These are phyloP conservation scores for Xylaria grammica DNA, from an alignment of 495 filamentous ascomycete species.

Conservation along the genomic window DNA sequence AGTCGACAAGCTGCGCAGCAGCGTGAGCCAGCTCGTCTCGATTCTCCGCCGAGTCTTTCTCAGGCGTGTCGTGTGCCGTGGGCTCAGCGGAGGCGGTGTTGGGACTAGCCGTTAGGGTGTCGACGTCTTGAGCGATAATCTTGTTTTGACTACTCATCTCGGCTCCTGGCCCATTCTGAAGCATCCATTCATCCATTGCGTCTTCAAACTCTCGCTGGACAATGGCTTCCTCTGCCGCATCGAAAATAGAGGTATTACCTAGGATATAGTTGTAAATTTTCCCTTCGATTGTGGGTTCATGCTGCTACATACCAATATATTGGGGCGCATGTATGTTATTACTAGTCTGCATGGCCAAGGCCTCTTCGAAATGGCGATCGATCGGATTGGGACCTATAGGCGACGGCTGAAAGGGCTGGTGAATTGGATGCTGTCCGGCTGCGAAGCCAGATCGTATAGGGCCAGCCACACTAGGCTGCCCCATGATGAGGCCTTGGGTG, in stretches of 20 bases:
- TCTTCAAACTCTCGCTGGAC: slow-evolving; percentile 15
- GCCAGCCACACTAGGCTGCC: background rate
- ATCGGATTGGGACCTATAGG: background rate
- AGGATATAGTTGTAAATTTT: background rate
- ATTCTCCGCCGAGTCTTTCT: slow-evolving; percentile 4
- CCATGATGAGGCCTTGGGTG: background rate
- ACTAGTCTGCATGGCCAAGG: background rate
- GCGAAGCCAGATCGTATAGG: background rate
- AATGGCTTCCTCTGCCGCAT: slow-evolving; percentile 1
- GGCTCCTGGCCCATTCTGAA: slow-evolving; percentile 6
- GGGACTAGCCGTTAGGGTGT: background rate
- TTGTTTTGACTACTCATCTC: background rate
- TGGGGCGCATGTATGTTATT: background rate
- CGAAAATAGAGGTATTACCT: background rate
- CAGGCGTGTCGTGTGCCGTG: background rate
- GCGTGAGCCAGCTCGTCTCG: slow-evolving; percentile 45
- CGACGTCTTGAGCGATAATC: background rate
- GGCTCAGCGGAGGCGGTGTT: slow-evolving; percentile 5
- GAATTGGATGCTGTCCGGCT: background rate
- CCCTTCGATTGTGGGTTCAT: background rate
- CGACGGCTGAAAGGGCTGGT: background rate
- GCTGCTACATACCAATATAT: slow-evolving; percentile 7
- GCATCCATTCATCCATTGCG: slow-evolving; percentile 23
- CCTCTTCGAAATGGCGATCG: background rate
- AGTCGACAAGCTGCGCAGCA: slow-evolving; percentile 45